These are phyloP conservation scores for Plasmodium gonderi DNA, from an alignment of 169 alveolate genomes.

Conservation along the genomic window DNA sequence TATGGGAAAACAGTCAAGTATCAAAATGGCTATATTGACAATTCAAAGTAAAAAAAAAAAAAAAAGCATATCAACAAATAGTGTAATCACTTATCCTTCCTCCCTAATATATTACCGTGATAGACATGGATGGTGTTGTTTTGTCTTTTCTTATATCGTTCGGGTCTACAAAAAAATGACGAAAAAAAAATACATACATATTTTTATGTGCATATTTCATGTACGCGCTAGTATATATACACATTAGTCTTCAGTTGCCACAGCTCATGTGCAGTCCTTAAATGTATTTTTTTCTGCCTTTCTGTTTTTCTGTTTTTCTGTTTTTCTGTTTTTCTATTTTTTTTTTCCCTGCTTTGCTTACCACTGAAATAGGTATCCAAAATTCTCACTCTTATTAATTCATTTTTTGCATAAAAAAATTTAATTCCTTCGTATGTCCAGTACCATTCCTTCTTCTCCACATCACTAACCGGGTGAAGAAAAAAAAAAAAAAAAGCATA, in stretches of 20 bases:
- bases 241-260: too few relatives aligned
- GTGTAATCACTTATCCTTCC: background rate
- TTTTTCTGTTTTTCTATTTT: background rate
- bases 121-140: slow-evolving; percentile 66
- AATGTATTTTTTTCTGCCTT: background rate
- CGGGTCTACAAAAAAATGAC: slow-evolving; percentile 13
- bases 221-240: background rate
- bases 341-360: background rate
- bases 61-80: too few relatives aligned
- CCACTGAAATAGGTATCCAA: slow-evolving; percentile 68
- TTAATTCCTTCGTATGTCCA: slow-evolving; percentile 62
- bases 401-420: slow-evolving; percentile 62
- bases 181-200: background rate
- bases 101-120: slow-evolving; percentile 32
- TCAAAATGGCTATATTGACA: background rate
- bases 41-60: background rate
- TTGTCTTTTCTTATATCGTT: slow-evolving; percentile 43
- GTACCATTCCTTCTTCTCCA: slow-evolving; percentile 58
- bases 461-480: slow-evolving; percentile 2
- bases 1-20: background rate
- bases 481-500: background rate
- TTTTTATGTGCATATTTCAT: background rate
- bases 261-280: background rate
- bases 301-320: background rate
- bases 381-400: slow-evolving; percentile 33